Conservation (phyloP, 1,284 basidiomycete species). For the Irpex sp. region DNA sequence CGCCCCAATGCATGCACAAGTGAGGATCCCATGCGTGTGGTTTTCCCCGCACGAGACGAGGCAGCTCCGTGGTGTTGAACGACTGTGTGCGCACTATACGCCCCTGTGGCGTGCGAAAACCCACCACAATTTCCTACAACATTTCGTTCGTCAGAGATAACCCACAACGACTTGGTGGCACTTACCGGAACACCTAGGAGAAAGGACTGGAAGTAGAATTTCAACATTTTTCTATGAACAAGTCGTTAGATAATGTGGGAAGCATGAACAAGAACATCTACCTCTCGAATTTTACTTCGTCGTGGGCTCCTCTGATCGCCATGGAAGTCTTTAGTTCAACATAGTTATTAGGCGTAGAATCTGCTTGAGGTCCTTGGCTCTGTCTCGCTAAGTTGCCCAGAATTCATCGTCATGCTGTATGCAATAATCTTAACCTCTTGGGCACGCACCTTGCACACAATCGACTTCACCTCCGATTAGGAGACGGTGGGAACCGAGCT, state of each 20-base stretch:
- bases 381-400: not conserved
- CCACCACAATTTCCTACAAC: slow-evolving; percentile 81
- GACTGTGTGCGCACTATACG: slow-evolving; percentile 56
- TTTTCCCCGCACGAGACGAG: slow-evolving; percentile 72
- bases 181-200: slow-evolving; percentile 82
- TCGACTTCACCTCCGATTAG: slow-evolving; percentile 95
- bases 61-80: slow-evolving; percentile 72
- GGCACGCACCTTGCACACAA: slow-evolving; percentile 71
- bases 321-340: slow-evolving; percentile 95
- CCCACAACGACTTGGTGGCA: slow-evolving; percentile 25
- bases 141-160: not conserved
- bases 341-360: slow-evolving; percentile 42
- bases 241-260: not conserved
- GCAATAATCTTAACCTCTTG: not conserved
- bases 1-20: slow-evolving; percentile 73
- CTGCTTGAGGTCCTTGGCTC: slow-evolving; percentile 34
- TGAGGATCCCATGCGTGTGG: slow-evolving; percentile 76
- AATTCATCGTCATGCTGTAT: slow-evolving; percentile 1
- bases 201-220: slow-evolving; percentile 96
- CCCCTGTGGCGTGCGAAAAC: slow-evolving; percentile 84
- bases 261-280: slow-evolving; percentile 31
- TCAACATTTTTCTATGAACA: slow-evolving; percentile 73
- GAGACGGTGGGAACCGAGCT: slow-evolving; percentile 77
- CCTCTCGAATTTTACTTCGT: slow-evolving; percentile 83
- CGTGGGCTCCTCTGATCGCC: slow-evolving; percentile 63